Base-by-base conservation (phyloP, 768 basidiomycete genomes). In the Pholiota microspora region DNA sequence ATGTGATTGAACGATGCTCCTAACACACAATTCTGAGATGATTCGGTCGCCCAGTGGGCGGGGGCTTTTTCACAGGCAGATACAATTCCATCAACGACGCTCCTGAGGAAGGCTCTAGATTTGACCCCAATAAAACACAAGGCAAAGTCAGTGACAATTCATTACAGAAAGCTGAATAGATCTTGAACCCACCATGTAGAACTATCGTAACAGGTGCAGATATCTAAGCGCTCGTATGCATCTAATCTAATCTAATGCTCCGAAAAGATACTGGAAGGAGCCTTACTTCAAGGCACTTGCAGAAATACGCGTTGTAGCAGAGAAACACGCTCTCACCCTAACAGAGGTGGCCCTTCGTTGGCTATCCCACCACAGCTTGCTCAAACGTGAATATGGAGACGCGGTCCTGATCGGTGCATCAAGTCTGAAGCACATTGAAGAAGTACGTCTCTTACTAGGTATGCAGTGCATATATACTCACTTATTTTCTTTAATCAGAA, bases 391-490 rank as follows among this genome's bases (percentile, higher is more conserved):
- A 57, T 60, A 71, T 23, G 76, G 79, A 9, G 79, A 82, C 59
- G 66, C 77, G 21, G 69, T 86, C 53, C 68, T 87, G 52, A 85
- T 88, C 59, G 85, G 85, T n/a, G 85, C 84, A 24, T 81, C 79
- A 3, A 82, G 75, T 54, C 46, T 80, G 58, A 69, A 71, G 27
- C 85, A 88, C 59, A 79, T 85, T 45, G 76, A 85, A 63, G 70
- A 78, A 69, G 78, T 76, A 28, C 49, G 35, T 15, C 44, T 8
- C 12, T n/a, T 38, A 27, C 45, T 21, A 4, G 16, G 18, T 16
- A 9, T 24, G 12, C 7, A 28, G 12, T 16, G 38, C 32, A 12
- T 4, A 21, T 10, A 24, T 5, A 24, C 49, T 29, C 15, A 48
- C 16, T 18, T 7, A 21, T n/a, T 34, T 44, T 35, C 28, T 10